Evolutionary conservation across 768 basidiomycete genomes (phyloP).

Genomic region (Mycena alexandri): DNA sequence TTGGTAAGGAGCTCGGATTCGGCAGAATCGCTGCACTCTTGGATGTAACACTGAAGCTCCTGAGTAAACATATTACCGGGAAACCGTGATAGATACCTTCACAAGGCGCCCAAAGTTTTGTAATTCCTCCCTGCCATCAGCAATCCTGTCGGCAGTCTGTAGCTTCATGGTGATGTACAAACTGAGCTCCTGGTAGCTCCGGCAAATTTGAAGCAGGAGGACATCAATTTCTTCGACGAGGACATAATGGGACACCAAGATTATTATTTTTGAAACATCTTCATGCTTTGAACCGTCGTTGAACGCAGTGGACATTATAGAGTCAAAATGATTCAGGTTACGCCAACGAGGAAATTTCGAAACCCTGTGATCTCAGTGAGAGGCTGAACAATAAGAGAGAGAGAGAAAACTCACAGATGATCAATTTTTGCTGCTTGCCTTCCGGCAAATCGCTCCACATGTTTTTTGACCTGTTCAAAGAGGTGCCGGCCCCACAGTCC

Average conservation of each 20-base stretch:
- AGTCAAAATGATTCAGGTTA: slow-evolving; percentile 48
- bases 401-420: slow-evolving; percentile 41
- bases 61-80: not conserved
- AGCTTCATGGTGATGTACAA: not conserved
- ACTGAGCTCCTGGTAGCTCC: slow-evolving; percentile 13
- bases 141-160: slow-evolving; percentile 1
- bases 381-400: not conserved
- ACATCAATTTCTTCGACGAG: not conserved
- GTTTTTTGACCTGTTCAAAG: slow-evolving; percentile 41
- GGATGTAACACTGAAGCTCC: not conserved
- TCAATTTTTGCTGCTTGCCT: slow-evolving; percentile 38
- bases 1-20: slow-evolving; percentile 34
- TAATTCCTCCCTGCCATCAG: not conserved
- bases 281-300: slow-evolving; percentile 51
- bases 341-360: slow-evolving; percentile 48
- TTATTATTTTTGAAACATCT: slow-evolving; percentile 51
- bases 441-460: slow-evolving; percentile 32
- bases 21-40: not conserved
- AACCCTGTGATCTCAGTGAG: slow-evolving; percentile 39
- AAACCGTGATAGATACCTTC: not conserved
- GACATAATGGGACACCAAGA: slow-evolving; percentile 45
- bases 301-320: slow-evolving; percentile 44
- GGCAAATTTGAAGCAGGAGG: not conserved
- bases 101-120: not conserved
- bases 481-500: slow-evolving; percentile 44